These are phyloP conservation scores for Hortiboletus rubellus DNA, from an alignment of 1,284 basidiomycete species.

Conservation along the genomic window DNA sequence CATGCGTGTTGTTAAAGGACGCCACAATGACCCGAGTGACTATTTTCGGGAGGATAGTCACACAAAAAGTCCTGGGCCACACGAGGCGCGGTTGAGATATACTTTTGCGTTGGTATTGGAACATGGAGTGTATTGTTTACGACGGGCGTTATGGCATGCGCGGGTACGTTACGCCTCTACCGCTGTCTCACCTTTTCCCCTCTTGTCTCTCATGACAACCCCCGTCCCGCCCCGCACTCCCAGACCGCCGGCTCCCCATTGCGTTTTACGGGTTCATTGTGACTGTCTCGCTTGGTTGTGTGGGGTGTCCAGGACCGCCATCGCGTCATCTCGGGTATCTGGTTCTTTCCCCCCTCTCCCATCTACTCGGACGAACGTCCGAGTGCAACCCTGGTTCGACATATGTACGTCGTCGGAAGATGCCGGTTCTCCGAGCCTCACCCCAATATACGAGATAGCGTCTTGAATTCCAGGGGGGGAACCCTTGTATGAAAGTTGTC, in stretches of 20 bases:
- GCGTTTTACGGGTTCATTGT: not conserved
- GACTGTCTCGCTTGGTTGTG: not conserved
- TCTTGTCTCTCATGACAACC: not conserved
- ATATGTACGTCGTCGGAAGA: not conserved
- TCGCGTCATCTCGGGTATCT: not conserved
- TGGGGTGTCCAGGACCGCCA: not conserved
- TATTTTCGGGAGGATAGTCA: not conserved
- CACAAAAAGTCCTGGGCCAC: too few relatives aligned
- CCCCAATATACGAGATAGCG: not conserved
- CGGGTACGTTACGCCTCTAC: not conserved
- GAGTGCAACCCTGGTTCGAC: not conserved
- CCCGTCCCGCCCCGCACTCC: slow-evolving; percentile 1
- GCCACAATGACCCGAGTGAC: slow-evolving; percentile 17
- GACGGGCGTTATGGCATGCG: slow-evolving; percentile 21
- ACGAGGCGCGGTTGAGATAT: slow-evolving; percentile 7
- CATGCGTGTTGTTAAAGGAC: not conserved
- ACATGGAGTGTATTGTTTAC: slow-evolving; percentile 3
- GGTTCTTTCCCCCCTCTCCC: not conserved
- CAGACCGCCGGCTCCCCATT: slow-evolving; percentile 8
- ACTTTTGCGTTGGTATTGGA: slow-evolving; percentile 2
- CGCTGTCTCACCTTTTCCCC: too few relatives aligned
- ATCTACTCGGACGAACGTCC: not conserved
- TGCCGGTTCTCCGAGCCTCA: not conserved
- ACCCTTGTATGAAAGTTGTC: not conserved
- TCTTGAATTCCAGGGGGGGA: not conserved